Evolutionary conservation across 2,329 filamentous ascomycete genomes (phyloP), one percentile per base, ranked within the genome.

Genomic region (Calycina marina): DNA sequence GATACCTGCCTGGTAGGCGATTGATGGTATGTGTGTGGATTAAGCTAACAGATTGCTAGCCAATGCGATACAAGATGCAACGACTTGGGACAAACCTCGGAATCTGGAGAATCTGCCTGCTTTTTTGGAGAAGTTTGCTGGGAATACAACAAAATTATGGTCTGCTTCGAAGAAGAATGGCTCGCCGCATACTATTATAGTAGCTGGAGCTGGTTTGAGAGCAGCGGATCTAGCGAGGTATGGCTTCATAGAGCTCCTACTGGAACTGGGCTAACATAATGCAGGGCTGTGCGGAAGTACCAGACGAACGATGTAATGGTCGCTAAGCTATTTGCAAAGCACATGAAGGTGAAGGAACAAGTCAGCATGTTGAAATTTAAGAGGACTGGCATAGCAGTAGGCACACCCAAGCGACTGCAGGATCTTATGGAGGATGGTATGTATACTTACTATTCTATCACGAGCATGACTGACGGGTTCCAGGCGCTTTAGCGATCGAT

Each of bases 291-390:
- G 41, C 71, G 84, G 29, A 74, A 75, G 42, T 88, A 90, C 46
- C 81, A 86, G 51, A 76, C 67, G 32, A 84, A 90, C 53, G 74
- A 83, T 6, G 73, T 69, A 30, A 68, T 72, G 28, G 76, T 98
- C 2, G 80, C 82, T 2, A 98, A 98, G 56, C 63, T 98, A 52
- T 98, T 98, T 56, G 88, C 90, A 18, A 98, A 98, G 56, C 90
- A 98, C 55, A 93, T 98, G 62, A 98, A 98, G 59, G 58, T 98
- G 8, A 72, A 82, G 32, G 88, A 96, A 47, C 81, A 86, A 18
- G 72, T 86, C 32, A 66, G 77, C 37, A 81, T 80, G 51, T 71
- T 93, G 25, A 67, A 79, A 48, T 65, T 59, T 33, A 63, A 59
- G 43, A 76, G 77, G 39, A 82, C 85, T 9, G 83, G 84, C 16